These are phyloP conservation scores for Diplodia intermedia DNA, from an alignment of 2,329 filamentous ascomycete genomes.

Conservation along the genomic window DNA sequence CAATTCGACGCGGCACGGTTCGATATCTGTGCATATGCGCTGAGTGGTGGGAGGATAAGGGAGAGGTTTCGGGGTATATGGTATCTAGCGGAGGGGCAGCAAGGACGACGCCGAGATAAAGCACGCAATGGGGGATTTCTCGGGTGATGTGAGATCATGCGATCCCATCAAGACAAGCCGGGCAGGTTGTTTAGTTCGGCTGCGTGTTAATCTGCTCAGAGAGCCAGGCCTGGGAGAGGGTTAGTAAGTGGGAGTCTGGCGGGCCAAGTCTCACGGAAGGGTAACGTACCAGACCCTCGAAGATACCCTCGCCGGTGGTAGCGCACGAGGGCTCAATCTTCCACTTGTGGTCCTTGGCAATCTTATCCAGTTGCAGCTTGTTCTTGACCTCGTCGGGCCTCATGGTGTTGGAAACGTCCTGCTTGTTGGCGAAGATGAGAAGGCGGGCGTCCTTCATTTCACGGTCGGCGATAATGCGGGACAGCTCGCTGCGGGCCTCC, in stretches of 20 bases:
- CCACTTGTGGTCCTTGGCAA: constrained; percentile 61
- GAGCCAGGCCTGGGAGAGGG: constrained; percentile 27
- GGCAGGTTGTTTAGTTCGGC: constrained; percentile 28
- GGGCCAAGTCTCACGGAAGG: neutral
- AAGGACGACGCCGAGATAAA: constrained; percentile 27
- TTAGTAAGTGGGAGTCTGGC: neutral
- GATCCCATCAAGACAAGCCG: constrained; percentile 3
- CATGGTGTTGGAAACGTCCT: constrained; percentile 79
- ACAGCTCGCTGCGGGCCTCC: constrained; percentile 94
- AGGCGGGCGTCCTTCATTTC: constrained; percentile 97
- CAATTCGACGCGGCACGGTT: neutral
- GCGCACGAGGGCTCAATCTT: constrained; percentile 63
- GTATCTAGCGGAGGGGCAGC: constrained; percentile 16
- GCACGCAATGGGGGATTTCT: constrained; percentile 19
- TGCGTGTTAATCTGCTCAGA: constrained; percentile 33
- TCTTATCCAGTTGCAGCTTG: constrained; percentile 55
- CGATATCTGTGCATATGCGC: constrained; percentile 8
- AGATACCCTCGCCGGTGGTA: constrained; percentile 61
- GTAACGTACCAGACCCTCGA: constrained; percentile 55
- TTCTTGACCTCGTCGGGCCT: constrained; percentile 59
- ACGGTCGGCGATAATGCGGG: constrained; percentile 98
- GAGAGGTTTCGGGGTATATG: constrained; percentile 23
- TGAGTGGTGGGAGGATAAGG: constrained; percentile 5
- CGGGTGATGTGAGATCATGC: constrained; percentile 15
- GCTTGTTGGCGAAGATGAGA: constrained; percentile 99